phyloP scores from a whole-genome alignment of 2,329 filamentous ascomycete genomes.

The Colletotrichum phormii region DNA sequence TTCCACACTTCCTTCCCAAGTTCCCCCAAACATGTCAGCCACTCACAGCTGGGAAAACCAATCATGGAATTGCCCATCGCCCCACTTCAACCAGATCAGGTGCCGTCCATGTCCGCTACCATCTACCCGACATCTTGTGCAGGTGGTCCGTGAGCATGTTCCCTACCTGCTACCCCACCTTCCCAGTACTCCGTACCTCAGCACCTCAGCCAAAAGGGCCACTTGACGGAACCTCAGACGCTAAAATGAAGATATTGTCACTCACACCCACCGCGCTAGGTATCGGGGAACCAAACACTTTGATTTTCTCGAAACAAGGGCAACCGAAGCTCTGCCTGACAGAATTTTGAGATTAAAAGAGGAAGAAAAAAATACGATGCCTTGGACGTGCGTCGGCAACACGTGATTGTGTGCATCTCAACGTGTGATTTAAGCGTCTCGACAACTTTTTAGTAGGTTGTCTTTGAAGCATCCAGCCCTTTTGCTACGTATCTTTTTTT shows the following conservation, averaged over 20 bases:
- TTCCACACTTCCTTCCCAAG: background rate
- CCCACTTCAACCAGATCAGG: background rate
- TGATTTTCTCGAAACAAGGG: background rate
- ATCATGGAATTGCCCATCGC: background rate
- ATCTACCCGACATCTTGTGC: background rate
- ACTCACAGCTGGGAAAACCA: no score
- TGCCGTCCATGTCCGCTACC: background rate
- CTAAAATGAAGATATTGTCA: background rate
- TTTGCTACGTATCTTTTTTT: background rate
- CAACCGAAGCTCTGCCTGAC: background rate
- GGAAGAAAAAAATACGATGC: background rate
- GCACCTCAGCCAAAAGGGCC: background rate
- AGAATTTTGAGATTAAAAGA: background rate
- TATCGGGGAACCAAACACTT: background rate
- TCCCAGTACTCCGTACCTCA: background rate
- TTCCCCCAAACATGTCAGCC: background rate
- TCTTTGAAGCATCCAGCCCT: background rate
- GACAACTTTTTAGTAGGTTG: background rate
- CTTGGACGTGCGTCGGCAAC: background rate
- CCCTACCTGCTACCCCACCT: background rate
- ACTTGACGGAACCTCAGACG: background rate
- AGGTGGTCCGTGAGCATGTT: background rate
- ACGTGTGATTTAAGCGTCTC: background rate
- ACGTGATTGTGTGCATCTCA: background rate
- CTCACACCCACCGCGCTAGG: background rate